These are phyloP conservation scores for Rhododendron williamsianum DNA, from an alignment of 148 eudicot species.

Conservation along the genomic window DNA sequence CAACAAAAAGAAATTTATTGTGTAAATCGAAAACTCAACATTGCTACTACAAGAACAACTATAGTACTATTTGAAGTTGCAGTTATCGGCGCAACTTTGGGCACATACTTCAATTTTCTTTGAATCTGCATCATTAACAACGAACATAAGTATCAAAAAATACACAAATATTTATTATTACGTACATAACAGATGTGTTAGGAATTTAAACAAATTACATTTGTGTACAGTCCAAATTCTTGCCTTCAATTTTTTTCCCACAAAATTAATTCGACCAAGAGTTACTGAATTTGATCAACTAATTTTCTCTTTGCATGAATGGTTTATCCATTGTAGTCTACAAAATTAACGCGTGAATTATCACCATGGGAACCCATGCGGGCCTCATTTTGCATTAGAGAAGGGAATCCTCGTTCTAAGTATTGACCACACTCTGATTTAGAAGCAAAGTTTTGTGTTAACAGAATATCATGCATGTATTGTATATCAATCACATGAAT, in stretches of 20 bases:
- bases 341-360: not conserved
- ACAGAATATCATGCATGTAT: too few species aligned
- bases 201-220: not conserved
- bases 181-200: not conserved
- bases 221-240: not conserved
- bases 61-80: not conserved
- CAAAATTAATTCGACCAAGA: not conserved
- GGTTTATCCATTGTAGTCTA: not conserved
- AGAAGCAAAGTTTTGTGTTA: not conserved
- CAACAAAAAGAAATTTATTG: too few species aligned
- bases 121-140: not conserved
- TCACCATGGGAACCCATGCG: not conserved
- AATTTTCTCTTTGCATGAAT: not conserved
- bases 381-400: not conserved
- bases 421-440: not conserved
- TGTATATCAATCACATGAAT: too few species aligned
- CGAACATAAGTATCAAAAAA: not conserved
- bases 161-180: too few species aligned
- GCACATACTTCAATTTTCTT: not conserved
- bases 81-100: not conserved
- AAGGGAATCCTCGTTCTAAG: not conserved
- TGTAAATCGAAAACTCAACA: too few species aligned
- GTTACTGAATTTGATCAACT: not conserved
- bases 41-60: too few species aligned
- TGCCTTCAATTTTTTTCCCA: not conserved